Evolutionary conservation across 257 asterid species (phyloP), one percentile per base, ranked within the genome.

Genomic region (Cynanchum wilfordii): DNA sequence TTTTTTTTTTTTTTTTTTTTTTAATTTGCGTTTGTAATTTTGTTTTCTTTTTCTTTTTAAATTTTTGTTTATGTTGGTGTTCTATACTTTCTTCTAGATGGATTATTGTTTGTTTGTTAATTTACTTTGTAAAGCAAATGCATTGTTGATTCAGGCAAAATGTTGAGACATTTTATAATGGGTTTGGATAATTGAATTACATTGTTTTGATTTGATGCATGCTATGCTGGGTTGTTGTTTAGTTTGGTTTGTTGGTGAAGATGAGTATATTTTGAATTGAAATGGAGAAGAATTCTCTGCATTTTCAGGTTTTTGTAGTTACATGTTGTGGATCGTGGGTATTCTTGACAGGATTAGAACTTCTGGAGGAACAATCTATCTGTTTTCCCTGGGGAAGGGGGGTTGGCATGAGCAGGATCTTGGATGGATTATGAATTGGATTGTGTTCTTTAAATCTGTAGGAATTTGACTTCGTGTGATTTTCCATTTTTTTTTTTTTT

Each of bases 51-150:
- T n/a, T n/a, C n/a, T n/a, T n/a, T n/a, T n/a, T n/a, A n/a, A n/a
- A n/a, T 22, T 66, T 20, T 11, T 7, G 13, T 33, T 47, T 45
- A 40, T 62, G 59, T 12, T 55, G 15, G 52, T 54, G 4, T 7
- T 51, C 11, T 29, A 5, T 29, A 5, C 38, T 24, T 42, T 72
- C 16, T 27, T 59, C n/a, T 24, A 15, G 24, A 5, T 72, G 55
- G 17, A 22, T 63, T 72, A 33, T 63, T 55, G 58, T 67, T 30
- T 67, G 47, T 42, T 42, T 42, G 47, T 42, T 42, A 7, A 11
- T 42, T 42, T 42, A 8, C 2, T 8, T 75, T 25, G 68, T 20
- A 20, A 57, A 59, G 58, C 17, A 10, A 29, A 57, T 82, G 71
- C 73, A 51, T 40, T 72, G 55, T 64, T 33, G 15, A 22, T n/a